Evolutionary conservation across 1,284 basidiomycete genomes (phyloP).

Genomic region (Leccinum pallidistipes): DNA sequence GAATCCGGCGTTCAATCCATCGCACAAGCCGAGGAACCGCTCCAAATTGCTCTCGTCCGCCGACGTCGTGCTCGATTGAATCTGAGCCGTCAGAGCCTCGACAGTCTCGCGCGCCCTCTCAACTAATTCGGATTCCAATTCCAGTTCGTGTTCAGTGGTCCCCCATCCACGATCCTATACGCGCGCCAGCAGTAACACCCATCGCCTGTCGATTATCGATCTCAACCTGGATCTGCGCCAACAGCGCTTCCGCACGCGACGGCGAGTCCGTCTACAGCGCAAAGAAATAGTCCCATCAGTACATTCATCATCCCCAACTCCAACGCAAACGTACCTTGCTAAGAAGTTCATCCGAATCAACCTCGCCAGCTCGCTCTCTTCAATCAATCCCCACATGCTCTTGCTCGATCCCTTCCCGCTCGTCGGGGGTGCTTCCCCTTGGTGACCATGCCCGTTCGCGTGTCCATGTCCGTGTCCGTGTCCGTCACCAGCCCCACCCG

Average conservation of each 20-base stretch:
- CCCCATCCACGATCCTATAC: slow-evolving; percentile 29
- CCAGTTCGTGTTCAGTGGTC: slow-evolving; percentile 33
- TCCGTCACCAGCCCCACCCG: slow-evolving; percentile 6
- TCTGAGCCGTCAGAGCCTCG: slow-evolving; percentile 51
- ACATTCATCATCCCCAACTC: background rate
- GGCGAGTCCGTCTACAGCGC: slow-evolving; percentile 9
- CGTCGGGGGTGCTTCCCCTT: slow-evolving; percentile 8
- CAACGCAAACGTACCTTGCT: slow-evolving; percentile 45
- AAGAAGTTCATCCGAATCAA: slow-evolving; percentile 53
- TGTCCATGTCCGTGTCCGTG: background rate
- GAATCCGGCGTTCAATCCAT: slow-evolving; percentile 59
- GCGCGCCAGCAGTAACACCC: background rate
- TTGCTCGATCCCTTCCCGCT: slow-evolving; percentile 50
- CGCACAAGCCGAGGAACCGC: slow-evolving; percentile 70
- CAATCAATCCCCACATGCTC: slow-evolving; percentile 73
- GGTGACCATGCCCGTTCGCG: slow-evolving; percentile 6
- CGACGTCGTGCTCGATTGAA: slow-evolving; percentile 49
- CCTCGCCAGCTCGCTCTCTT: slow-evolving; percentile 76
- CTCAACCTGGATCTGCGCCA: slow-evolving; percentile 45
- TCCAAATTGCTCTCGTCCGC: slow-evolving; percentile 61
- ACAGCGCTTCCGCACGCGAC: slow-evolving; percentile 47
- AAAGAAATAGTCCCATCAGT: background rate
- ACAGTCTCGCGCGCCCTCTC: slow-evolving; percentile 53
- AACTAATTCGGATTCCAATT: slow-evolving; percentile 37
- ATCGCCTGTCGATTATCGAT: background rate